A percentile compares a stretch with the other conserved stretches of the same genome.
Conservation (phyloP, 2,329 filamentous ascomycete genomes). For the Penicillium paneum region DNA sequence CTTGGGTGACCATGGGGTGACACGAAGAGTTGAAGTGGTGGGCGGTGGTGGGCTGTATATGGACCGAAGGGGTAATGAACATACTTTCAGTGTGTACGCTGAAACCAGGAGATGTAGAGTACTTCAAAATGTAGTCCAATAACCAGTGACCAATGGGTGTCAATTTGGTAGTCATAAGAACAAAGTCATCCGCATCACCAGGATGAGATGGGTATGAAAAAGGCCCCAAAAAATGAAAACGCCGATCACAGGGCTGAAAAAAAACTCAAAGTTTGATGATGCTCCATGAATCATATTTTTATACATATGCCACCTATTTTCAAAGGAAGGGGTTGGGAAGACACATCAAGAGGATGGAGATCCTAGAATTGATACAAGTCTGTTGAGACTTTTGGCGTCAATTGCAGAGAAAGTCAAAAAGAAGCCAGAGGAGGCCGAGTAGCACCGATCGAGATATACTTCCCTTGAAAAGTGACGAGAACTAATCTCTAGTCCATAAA, state of each 20-base stretch:
- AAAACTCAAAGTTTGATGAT: background rate
- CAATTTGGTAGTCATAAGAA: constrained; percentile 14
- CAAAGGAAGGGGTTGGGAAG: background rate
- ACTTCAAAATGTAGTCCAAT: background rate
- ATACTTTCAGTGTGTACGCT: background rate
- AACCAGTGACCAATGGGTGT: background rate
- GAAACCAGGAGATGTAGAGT: background rate
- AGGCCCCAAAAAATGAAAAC: background rate
- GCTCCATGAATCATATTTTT: background rate
- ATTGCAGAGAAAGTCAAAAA: constrained; percentile 1
- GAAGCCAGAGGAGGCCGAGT: background rate
- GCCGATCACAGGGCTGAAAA: background rate
- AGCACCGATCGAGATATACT: background rate
- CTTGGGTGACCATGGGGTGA: background rate
- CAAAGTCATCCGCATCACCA: constrained; percentile 11
- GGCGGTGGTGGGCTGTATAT: background rate
- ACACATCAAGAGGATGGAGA: background rate
- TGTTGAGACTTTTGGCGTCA: background rate
- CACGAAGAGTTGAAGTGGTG: background rate
- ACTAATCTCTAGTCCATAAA: constrained; percentile 75
- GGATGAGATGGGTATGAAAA: constrained; percentile 8
- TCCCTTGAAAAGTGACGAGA: background rate
- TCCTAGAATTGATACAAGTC: background rate
- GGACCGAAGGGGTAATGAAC: background rate
- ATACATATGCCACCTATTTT: constrained; percentile 1